Conservation (phyloP, 345 rosid genomes). For the Brassica carinata region DNA sequence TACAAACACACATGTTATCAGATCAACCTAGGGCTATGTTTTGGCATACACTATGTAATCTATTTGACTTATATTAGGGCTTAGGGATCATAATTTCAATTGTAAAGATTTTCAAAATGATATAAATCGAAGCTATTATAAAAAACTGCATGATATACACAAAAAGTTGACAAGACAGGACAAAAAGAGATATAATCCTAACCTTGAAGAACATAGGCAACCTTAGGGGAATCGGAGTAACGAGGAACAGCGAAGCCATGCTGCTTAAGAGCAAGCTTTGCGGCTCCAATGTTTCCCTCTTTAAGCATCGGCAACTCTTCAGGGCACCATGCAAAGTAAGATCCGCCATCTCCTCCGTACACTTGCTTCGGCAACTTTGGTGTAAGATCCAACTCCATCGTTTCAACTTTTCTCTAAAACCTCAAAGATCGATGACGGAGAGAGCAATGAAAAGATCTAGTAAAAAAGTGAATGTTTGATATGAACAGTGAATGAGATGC, state of each 20-base stretch:
- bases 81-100: too few species aligned
- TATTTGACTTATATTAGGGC: neutral
- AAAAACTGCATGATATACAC: neutral
- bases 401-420: neutral
- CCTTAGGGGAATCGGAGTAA: constrained; percentile 85
- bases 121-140: neutral
- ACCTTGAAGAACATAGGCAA: constrained; percentile 96
- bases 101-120: neutral
- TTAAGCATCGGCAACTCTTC: constrained; percentile 76
- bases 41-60: too few species aligned
- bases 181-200: neutral
- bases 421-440: neutral
- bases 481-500: constrained; percentile 1
- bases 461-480: constrained; percentile 4
- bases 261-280: constrained; percentile 77
- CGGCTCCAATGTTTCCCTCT: constrained; percentile 82
- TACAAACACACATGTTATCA: too few species aligned
- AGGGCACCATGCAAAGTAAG: constrained; percentile 84
- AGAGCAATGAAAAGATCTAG: neutral
- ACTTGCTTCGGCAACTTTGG: constrained; percentile 73
- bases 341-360: constrained; percentile 72
- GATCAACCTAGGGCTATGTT: too few species aligned
- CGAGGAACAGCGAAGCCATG: constrained; percentile 83
- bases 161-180: neutral
- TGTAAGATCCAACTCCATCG: constrained; percentile 82